Base-by-base conservation (phyloP, 108 stramenopile genomes). In the Ochromonas danica region DNA sequence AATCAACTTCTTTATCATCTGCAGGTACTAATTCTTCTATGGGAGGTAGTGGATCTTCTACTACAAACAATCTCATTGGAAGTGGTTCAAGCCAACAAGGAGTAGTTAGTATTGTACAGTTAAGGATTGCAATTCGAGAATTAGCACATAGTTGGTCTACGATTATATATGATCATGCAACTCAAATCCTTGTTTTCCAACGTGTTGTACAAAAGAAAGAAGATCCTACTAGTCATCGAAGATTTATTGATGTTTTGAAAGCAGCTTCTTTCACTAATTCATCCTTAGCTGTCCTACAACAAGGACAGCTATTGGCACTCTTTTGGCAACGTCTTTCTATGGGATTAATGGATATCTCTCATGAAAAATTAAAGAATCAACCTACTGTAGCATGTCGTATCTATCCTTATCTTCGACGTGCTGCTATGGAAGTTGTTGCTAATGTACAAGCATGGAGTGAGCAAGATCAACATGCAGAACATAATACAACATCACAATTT, bases 111-210 rank as follows among this genome's bases (percentile, higher is more conserved):
- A 6, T 60, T 6, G 6, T 33, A 60, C 72, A 75, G 25, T 33
- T 75, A 27, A 6, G 72, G 6, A 3, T 75, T 6, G 72, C 72
- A 22, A 75, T 75, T 38, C 72, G 72, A 45, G 72, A 75, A 75
- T 41, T 75, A 27, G 41, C 45, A 35, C 72, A 75, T 36, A 10
- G 3, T 14, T 75, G 72, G 72, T 45, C 72, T 10, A 30, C 72
- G 14, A 14, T 33, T 25, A 27, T 75, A 27, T 60, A 33, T 31
- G 72, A 75, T 10, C 36, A 36, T 10, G 40, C 72, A 41, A 60
- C 31, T 14, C 43, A 75, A 41, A 42, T 75, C 3, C 72, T 30
- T 14, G 35, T 75, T 27, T 41, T 75, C 6, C 72, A 75, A 60
- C 14, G 72, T n/a, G 72, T 75, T 33, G 25, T 75, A 6, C 14